Percentiles rank a stretch among this genome's conserved stretches.
phyloP scores from a whole-genome alignment of 75 land plant species.

The Cryptomeria japonica region DNA sequence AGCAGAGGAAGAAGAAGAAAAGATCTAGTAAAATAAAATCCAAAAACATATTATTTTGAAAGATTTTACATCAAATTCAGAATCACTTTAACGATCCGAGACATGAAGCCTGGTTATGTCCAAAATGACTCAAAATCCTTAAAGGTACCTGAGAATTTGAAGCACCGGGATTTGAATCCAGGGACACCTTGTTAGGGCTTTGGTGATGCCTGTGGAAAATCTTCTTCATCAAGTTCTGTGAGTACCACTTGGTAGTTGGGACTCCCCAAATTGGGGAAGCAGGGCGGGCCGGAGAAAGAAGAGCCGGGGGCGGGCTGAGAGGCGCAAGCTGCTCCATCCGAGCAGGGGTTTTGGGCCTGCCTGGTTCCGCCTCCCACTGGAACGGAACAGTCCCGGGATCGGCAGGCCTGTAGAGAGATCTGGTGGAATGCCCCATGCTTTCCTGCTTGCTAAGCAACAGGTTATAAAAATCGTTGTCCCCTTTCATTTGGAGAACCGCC shows the following conservation, averaged over 20 bases:
- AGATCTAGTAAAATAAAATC: too few species aligned
- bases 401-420: background rate
- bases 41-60: too few species aligned
- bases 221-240: background rate
- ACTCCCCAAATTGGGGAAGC: background rate
- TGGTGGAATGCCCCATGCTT: background rate
- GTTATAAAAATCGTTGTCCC: background rate
- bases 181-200: background rate
- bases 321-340: background rate
- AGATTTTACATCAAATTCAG: too few species aligned
- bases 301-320: background rate
- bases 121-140: too few species aligned
- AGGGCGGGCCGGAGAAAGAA: background rate
- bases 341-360: constrained; percentile 1
- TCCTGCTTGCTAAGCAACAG: background rate
- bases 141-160: background rate
- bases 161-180: background rate
- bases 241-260: background rate
- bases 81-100: too few species aligned
- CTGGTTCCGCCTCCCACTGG: constrained; percentile 1
- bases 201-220: background rate
- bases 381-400: background rate
- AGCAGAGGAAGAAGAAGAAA: too few species aligned
- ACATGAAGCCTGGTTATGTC: too few species aligned
- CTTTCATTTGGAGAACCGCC: background rate